Evolutionary conservation across 768 basidiomycete species (phyloP).

Genomic region (Steccherinum ochraceum): DNA sequence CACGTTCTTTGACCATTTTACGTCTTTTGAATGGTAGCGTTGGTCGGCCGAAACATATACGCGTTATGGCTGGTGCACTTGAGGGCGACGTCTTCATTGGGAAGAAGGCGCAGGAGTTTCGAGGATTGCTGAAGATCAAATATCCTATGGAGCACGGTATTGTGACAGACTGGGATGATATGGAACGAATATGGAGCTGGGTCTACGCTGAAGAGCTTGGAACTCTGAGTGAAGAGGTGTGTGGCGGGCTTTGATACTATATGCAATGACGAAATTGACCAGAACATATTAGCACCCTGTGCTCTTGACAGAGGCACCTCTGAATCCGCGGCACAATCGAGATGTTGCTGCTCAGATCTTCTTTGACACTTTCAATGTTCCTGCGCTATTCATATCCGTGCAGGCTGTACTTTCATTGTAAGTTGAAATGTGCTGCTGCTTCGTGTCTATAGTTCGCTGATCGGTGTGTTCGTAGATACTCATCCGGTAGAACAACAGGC

Average conservation of each 20-base stretch:
- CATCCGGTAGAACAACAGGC: constrained; percentile 97
- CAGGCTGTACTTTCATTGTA: constrained; percentile 96
- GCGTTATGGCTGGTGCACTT: constrained; percentile 95
- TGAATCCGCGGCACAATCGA: constrained; percentile 94
- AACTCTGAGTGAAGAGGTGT: constrained; percentile 93
- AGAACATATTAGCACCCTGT: constrained; percentile 90
- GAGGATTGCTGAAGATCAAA: constrained; percentile 94
- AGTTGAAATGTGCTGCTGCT: constrained; percentile 25
- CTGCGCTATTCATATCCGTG: constrained; percentile 92
- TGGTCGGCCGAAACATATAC: constrained; percentile 94
- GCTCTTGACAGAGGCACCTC: constrained; percentile 91
- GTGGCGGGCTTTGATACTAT: constrained; percentile 11
- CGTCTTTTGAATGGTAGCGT: constrained; percentile 45
- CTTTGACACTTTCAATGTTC: constrained; percentile 99
- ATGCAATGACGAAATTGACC: background rate
- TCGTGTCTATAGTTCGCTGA: background rate
- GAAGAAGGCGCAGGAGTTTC: constrained; percentile 88
- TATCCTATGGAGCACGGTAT: constrained; percentile 99
- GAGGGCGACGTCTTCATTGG: constrained; percentile 98
- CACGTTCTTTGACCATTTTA: constrained; percentile 1
- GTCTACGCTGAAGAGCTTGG: constrained; percentile 95
- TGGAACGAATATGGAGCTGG: constrained; percentile 99
- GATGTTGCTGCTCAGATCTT: constrained; percentile 98
- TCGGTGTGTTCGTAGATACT: constrained; percentile 57
- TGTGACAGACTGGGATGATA: constrained; percentile 99